These are phyloP conservation scores for Erythrophleum ivorense DNA, from an alignment of 331 rosid genomes.

Conservation along the genomic window DNA sequence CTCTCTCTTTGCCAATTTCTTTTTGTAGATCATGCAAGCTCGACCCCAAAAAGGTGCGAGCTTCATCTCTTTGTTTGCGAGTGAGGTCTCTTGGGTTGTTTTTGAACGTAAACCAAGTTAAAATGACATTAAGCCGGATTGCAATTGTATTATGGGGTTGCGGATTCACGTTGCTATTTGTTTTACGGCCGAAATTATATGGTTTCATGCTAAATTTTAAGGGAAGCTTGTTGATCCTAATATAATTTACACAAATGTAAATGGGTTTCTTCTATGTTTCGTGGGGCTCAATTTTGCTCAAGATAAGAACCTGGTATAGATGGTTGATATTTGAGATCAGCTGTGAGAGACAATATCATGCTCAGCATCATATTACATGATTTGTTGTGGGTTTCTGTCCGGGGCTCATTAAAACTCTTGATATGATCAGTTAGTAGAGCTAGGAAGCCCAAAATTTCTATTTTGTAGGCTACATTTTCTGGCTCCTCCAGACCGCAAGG, in stretches of 20 bases:
- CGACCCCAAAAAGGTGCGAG: constrained; percentile 65
- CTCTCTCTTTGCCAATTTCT: constrained; percentile 69
- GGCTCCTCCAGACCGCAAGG: not conserved
- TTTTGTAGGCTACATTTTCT: constrained; percentile 8
- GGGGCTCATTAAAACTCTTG: not conserved
- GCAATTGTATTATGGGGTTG: not conserved
- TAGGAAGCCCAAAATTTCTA: not conserved
- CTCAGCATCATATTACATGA: not conserved
- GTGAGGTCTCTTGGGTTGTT: not conserved
- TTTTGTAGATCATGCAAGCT: constrained; percentile 62
- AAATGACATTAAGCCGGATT: constrained; percentile 7
- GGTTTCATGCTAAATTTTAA: constrained; percentile 3
- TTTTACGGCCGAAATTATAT: constrained; percentile 21
- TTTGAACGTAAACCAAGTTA: not conserved
- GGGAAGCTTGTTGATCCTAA: constrained; percentile 29
- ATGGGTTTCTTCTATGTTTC: not conserved
- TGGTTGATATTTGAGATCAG: constrained; percentile 7
- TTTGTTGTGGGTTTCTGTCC: constrained; percentile 7
- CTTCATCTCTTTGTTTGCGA: not conserved
- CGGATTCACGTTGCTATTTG: not conserved
- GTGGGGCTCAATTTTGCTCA: constrained; percentile 9
- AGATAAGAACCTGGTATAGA: not conserved
- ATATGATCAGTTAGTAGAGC: constrained; percentile 20
- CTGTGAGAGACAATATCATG: constrained; percentile 13
- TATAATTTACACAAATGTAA: not conserved